Evolutionary conservation across 2,329 filamentous ascomycete genomes (phyloP), one percentile per base, ranked within the genome.

Genomic region (Paraphoma sp.): DNA sequence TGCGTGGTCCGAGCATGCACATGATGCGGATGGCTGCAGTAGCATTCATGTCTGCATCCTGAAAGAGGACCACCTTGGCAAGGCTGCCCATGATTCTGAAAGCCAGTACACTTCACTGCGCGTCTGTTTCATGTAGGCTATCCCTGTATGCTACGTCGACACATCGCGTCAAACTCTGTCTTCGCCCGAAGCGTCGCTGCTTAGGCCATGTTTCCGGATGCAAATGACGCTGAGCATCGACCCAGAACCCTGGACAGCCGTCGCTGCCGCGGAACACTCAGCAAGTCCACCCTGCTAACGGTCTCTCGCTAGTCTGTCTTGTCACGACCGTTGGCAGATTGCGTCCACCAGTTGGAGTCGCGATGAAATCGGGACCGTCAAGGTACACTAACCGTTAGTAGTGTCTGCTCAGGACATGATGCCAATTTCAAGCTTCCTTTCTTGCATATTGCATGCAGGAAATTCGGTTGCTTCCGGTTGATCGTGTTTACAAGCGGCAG

Each of bases 391-490:
- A 45, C 29, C 51, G 30, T 48, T 54, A 53, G 44, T 52, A 45
- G 44, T 23, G 38, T 53, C 54, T 52, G 53, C 51, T 48, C 49
- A 46, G 54, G 56, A 54, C 43, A 58, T 42, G 60, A 64, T 60
- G 63, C 59, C 58, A 64, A 53, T 49, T 23, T 47, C 60, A 54
- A 44, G 52, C 52, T 45, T 43, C 54, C 51, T 5, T 23, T 23
- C 23, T 23, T 61, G 31, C 59, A 48, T 56, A 48, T 69, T 54
- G 69, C 70, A 73, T 73, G 65, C 70, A 72, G 63, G 59, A 54
- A 52, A 60, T 56, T 70, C 65, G 70, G 71, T 69, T 72, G 66
- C 68, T 73, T 72, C 72, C 71, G 69, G 68, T 45, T 48, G 69
- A 72, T 68, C 68, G 54, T 62, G 59, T 55, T 52, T 56, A 65